Conservation (phyloP, 345 rosid species). For the Kernera saxatilis region DNA sequence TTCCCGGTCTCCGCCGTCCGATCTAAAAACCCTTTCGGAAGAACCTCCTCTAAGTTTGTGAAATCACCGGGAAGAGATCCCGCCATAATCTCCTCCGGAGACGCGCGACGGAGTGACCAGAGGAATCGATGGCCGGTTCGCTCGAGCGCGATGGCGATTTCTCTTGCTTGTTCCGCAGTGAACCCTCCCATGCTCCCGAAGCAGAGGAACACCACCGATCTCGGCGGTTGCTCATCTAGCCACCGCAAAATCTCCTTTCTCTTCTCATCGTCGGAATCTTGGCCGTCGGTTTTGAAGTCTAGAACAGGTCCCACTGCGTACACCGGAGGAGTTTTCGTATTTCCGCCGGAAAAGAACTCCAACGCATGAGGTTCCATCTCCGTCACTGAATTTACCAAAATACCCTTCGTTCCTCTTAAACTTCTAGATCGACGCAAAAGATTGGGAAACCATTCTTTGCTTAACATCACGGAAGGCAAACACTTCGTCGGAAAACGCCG, state of each 20-base stretch:
- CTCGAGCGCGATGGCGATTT: slow-evolving; percentile 45
- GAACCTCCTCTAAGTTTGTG: slow-evolving; percentile 12
- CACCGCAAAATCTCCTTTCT: slow-evolving; percentile 30
- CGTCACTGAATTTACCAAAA: slow-evolving; percentile 40
- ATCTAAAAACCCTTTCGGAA: slow-evolving; percentile 42
- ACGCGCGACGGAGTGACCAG: slow-evolving; percentile 48
- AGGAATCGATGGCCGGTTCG: slow-evolving; percentile 37
- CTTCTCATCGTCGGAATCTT: background rate
- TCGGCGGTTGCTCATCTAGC: slow-evolving; percentile 45
- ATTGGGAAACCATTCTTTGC: background rate
- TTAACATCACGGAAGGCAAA: slow-evolving; percentile 11
- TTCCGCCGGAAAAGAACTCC: background rate
- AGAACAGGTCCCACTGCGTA: slow-evolving; percentile 50
- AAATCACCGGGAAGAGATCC: slow-evolving; percentile 23
- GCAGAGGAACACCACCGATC: slow-evolving; percentile 55
- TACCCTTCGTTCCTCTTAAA: slow-evolving; percentile 32
- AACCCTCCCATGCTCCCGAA: slow-evolving; percentile 66
- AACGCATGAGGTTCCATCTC: slow-evolving; percentile 44
- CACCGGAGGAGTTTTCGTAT: slow-evolving; percentile 12
- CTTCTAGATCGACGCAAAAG: background rate
- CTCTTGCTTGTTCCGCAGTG: slow-evolving; percentile 36
- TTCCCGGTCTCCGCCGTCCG: slow-evolving; percentile 34
- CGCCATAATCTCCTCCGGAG: background rate
- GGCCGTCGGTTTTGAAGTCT: slow-evolving; percentile 3
- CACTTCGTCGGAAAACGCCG: slow-evolving; percentile 31